phyloP scores from a whole-genome alignment of 805 yeast genomes.

The Starmerella scarabaei region DNA sequence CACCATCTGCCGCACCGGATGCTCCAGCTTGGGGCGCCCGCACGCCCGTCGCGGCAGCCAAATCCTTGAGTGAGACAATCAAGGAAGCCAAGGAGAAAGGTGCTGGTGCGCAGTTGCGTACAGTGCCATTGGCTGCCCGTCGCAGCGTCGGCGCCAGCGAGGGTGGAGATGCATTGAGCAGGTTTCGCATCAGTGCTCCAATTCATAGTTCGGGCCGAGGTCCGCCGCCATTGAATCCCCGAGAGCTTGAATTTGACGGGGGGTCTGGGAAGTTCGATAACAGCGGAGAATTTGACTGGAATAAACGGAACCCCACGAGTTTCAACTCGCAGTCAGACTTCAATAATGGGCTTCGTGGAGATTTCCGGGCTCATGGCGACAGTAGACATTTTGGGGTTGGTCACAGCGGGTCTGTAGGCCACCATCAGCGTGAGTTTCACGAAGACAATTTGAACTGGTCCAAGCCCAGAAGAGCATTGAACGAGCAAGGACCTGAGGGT shows the following conservation, averaged over 20 bases:
- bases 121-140: not conserved
- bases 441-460: not conserved
- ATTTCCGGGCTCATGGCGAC: too few relatives aligned
- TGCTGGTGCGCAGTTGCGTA: not conserved
- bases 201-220: constrained; percentile 3
- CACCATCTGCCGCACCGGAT: not conserved
- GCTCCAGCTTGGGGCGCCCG: constrained; percentile 9
- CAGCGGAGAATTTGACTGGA: too few relatives aligned
- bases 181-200: constrained; percentile 17
- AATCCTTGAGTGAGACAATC: constrained; percentile 11
- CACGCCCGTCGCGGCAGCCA: constrained; percentile 2
- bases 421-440: not conserved
- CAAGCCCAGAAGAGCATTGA: not conserved
- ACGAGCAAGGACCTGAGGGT: not conserved
- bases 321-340: too few relatives aligned
- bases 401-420: not conserved
- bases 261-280: not conserved
- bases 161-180: constrained; percentile 16
- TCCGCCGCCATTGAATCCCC: constrained; percentile 12
- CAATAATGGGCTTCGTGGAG: too few relatives aligned
- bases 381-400: too few relatives aligned
- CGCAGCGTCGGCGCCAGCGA: constrained; percentile 1
- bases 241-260: constrained; percentile 1
- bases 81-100: constrained; percentile 12
- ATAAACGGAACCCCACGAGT: too few relatives aligned